Conservation (phyloP, 2,329 filamentous ascomycete genomes). For the Verticillium nonalfalfae region DNA sequence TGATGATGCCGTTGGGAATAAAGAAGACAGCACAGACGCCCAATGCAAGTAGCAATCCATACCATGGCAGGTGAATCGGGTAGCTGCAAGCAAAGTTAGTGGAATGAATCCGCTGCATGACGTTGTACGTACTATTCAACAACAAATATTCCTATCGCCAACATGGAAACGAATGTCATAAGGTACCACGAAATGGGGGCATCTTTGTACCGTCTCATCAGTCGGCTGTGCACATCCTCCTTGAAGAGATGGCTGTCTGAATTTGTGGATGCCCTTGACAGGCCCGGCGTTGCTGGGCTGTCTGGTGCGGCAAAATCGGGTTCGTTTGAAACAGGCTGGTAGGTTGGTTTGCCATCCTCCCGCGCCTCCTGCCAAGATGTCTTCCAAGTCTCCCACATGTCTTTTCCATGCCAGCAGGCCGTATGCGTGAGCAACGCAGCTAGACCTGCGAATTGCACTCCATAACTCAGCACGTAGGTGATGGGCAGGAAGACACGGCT, state of each 20-base stretch:
- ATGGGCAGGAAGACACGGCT: slow-evolving; percentile 81
- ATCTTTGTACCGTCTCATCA: slow-evolving; percentile 79
- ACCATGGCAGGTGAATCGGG: slow-evolving; percentile 79
- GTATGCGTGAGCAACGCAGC: slow-evolving; percentile 77
- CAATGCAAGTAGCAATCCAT: slow-evolving; percentile 73
- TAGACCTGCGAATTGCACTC: slow-evolving; percentile 77
- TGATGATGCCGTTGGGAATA: slow-evolving; percentile 86
- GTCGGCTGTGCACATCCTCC: slow-evolving; percentile 77
- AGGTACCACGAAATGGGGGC: slow-evolving; percentile 80
- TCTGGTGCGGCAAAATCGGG: not conserved
- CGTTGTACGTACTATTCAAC: slow-evolving; percentile 65
- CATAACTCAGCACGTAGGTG: slow-evolving; percentile 82
- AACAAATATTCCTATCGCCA: slow-evolving; percentile 72
- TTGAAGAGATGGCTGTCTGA: slow-evolving; percentile 37
- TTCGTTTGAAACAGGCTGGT: slow-evolving; percentile 34
- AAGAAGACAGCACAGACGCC: slow-evolving; percentile 75
- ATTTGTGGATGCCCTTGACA: slow-evolving; percentile 22
- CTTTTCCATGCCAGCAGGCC: slow-evolving; percentile 74
- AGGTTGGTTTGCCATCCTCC: slow-evolving; percentile 40
- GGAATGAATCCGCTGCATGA: too few species aligned
- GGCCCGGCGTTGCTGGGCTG: not conserved
- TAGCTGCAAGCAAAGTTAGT: slow-evolving; percentile 41
- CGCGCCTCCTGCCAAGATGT: slow-evolving; percentile 59
- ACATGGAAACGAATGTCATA: slow-evolving; percentile 67
- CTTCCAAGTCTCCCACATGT: slow-evolving; percentile 74